Base-by-base conservation (phyloP, 1,139 yeast genomes). In the Hemisphaericaspora xylofermentans region DNA sequence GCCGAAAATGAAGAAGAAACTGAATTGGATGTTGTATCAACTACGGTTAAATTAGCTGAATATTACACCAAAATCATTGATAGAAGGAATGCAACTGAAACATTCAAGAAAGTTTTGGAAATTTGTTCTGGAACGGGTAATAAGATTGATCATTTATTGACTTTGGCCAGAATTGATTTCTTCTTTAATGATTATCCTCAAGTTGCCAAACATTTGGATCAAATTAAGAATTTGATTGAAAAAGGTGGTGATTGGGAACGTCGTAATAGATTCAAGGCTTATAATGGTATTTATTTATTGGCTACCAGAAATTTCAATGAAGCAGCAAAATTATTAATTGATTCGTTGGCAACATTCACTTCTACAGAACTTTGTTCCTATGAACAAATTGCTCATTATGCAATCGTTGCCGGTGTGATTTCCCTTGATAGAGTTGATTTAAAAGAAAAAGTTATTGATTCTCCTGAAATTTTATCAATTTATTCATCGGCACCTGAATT, bases 191-290 rank as follows among this genome's bases (percentile, higher is more conserved):
- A 93, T 66, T 83, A 81, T 57, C 67, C 69, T 12, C 79, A 78
- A 51, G 86, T 87, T 35, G 77, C 82, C 44, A 81, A 82, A 55
- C 83, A 84, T 58, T 75, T 94, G 54, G 95, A 85, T 43, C 83
- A 83, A 51, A 80, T 84, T 31, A 81, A 85, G 57, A 60, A 69
- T 33, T 71, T 88, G 58, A 88, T 93, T 56, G 98, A 93, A 56
- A 85, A 88, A 57, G 98, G 98, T 40, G 98, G 98, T 45, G 99
- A 93, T 62, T 93, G 99, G 98, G 98, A 94, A 66, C 87, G 98
- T 63, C 82, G 96, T 58, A 93, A 94, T 68, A 74, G 96, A 53
- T 88, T 80, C 71, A 93, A 94, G 68, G 88, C 98, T 6, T 94
- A 93, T 66, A 68, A 79, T 48, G 98, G 98, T 17, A 76, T 93